Evolutionary conservation across 345 rosid species (phyloP).

Genomic region (Gossypium mustelinum): DNA sequence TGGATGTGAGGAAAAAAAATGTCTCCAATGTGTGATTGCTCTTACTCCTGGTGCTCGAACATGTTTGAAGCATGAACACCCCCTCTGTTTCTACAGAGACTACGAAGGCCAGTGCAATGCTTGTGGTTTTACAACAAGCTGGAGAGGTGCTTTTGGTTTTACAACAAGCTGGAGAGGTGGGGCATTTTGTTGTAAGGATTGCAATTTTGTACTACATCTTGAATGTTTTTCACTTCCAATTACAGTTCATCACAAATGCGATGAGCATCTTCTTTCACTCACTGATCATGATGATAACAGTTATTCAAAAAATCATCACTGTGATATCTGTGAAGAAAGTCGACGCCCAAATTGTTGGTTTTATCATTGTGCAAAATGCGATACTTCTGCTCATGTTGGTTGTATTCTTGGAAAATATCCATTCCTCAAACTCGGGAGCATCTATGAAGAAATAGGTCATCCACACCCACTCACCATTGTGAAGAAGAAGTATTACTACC

Average conservation of each 20-base stretch:
- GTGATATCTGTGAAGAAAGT: not conserved
- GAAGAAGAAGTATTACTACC: not conserved
- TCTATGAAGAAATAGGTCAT: not conserved
- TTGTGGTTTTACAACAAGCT: no score
- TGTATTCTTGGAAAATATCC: not conserved
- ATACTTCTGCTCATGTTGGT: not conserved
- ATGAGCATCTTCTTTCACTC: not conserved
- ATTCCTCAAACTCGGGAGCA: not conserved
- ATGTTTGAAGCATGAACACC: no score
- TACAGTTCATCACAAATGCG: not conserved
- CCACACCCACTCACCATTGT: not conserved
- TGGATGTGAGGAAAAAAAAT: not conserved
- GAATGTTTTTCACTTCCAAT: not conserved
- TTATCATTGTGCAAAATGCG: not conserved
- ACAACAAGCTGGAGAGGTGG: accelerated
- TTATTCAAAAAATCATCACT: not conserved
- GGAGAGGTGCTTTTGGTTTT: no score
- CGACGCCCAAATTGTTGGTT: not conserved
- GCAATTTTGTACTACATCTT: accelerated
- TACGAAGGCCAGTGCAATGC: not conserved
- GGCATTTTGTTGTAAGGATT: not conserved
- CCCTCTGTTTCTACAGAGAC: not conserved
- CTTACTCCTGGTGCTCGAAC: not conserved
- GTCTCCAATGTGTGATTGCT: not conserved
- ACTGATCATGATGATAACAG: not conserved